Evolutionary conservation across 148 eudicot genomes (phyloP).

Genomic region (Hydrangea macrophylla): DNA sequence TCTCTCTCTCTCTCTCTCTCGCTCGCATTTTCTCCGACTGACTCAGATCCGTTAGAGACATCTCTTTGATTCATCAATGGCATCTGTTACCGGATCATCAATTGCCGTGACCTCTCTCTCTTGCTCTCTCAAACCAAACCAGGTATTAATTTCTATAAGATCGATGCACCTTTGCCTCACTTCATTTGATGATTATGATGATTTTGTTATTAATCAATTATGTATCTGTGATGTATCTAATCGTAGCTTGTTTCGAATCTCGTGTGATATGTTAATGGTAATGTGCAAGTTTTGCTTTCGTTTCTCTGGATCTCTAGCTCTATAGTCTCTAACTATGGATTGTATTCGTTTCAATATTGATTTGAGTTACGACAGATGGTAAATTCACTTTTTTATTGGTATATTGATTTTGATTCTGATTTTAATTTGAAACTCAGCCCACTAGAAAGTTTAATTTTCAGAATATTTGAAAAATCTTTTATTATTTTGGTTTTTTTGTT

Average conservation of each 20-base stretch:
- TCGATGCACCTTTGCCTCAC: not conserved
- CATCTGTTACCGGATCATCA: slow-evolving; percentile 2
- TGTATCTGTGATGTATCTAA: not conserved
- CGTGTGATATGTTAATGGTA: not conserved
- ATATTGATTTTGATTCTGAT: not conserved
- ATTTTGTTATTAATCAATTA: not conserved
- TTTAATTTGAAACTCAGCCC: too few species aligned
- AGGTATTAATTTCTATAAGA: not conserved
- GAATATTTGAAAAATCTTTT: too few species aligned
- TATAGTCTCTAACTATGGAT: not conserved
- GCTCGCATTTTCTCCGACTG: not conserved
- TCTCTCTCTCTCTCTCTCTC: too few species aligned
- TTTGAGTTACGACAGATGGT: too few species aligned
- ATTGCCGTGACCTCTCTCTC: slow-evolving; percentile 7
- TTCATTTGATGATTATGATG: not conserved
- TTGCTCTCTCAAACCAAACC: slow-evolving; percentile 13
- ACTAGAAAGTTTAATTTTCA: too few species aligned
- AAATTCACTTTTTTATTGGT: not conserved
- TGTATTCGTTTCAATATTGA: not conserved
- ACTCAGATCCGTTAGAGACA: slow-evolving; percentile 1
- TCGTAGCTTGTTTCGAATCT: not conserved
- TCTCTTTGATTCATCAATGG: slow-evolving; percentile 9
- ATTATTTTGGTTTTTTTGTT: too few species aligned
- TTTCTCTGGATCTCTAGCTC: not conserved
- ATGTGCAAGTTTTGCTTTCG: not conserved